Percentiles rank a stretch among this genome's conserved stretches.
Conservation (phyloP, 352 stramenopile genomes). For the Phytophthora fragariaefolia region DNA sequence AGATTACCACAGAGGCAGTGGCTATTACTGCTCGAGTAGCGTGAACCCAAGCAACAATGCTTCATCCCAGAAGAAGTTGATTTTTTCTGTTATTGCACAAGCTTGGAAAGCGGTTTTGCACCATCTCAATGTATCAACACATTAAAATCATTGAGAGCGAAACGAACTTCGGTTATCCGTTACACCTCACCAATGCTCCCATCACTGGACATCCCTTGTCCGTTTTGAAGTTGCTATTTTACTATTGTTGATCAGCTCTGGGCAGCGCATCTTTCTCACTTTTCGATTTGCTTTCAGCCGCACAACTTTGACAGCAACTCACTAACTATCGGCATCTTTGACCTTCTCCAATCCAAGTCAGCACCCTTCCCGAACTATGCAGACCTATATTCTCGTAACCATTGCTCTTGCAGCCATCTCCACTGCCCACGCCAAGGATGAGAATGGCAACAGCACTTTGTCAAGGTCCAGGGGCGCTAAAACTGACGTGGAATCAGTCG, state of each 20-base stretch:
- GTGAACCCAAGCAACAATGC: constrained; percentile 3
- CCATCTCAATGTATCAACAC: constrained; percentile 13
- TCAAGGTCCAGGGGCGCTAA: not conserved
- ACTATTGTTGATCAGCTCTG: not conserved
- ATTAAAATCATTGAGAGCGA: not conserved
- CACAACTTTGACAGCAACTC: constrained; percentile 13
- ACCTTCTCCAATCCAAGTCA: not conserved
- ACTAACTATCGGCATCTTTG: not conserved
- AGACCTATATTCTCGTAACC: constrained; percentile 15
- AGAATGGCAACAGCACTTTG: not conserved
- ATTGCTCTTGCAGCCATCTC: constrained; percentile 7
- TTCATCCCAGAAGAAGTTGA: not conserved
- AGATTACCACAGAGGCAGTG: not conserved
- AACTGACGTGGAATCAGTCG: not conserved
- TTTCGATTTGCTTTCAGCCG: constrained; percentile 25
- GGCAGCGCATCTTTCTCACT: not conserved
- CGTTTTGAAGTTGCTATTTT: constrained; percentile 3
- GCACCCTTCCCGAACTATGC: constrained; percentile 9
- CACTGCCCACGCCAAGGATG: constrained; percentile 2
- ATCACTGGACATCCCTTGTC: constrained; percentile 2
- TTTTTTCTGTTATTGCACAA: not conserved
- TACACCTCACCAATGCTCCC: not conserved
- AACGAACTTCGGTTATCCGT: constrained; percentile 3
- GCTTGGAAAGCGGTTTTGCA: not conserved
- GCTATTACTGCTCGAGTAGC: not conserved